Percentiles rank a stretch among this genome's conserved stretches.
These are phyloP conservation scores for Phytopythium delawarense DNA, from an alignment of 352 stramenopile species.

Conservation along the genomic window DNA sequence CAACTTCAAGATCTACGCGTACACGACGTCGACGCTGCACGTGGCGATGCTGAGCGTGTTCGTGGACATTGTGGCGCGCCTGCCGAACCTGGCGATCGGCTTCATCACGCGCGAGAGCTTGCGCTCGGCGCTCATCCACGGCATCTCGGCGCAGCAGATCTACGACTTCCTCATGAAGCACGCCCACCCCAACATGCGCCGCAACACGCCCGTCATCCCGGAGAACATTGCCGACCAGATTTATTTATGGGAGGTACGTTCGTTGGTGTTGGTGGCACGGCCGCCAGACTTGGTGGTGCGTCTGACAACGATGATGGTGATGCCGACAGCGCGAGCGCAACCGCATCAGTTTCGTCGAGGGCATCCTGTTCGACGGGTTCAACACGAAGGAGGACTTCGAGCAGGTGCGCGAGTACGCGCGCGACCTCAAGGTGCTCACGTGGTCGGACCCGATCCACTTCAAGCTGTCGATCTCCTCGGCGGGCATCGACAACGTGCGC, in stretches of 20 bases:
- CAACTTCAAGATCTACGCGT: constrained; percentile 92
- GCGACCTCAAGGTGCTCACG: constrained; percentile 68
- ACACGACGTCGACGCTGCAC: constrained; percentile 87
- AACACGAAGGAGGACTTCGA: constrained; percentile 84
- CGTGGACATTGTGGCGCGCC: constrained; percentile 84
- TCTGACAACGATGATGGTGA: too few relatives aligned
- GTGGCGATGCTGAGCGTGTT: constrained; percentile 93
- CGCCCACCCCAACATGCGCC: constrained; percentile 77
- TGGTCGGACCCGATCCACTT: constrained; percentile 83
- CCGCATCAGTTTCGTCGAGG: constrained; percentile 77
- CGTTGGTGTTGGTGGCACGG: too few relatives aligned
- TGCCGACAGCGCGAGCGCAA: constrained; percentile 67
- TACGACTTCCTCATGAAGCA: constrained; percentile 91
- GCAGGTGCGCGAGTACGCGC: constrained; percentile 61
- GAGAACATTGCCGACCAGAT: constrained; percentile 91
- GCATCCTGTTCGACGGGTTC: constrained; percentile 86
- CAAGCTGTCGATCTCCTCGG: constrained; percentile 58
- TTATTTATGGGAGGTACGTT: constrained; percentile 83
- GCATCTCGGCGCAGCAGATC: constrained; percentile 90
- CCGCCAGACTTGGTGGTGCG: too few relatives aligned
- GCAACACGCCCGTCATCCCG: constrained; percentile 71
- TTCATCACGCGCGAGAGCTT: constrained; percentile 90
- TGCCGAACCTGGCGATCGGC: constrained; percentile 89
- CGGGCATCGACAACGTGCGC: constrained; percentile 63
- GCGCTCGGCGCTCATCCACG: constrained; percentile 83